phyloP scores from a whole-genome alignment of 192 early-diverging fungal genomes.

The Coemansia sp. region DNA sequence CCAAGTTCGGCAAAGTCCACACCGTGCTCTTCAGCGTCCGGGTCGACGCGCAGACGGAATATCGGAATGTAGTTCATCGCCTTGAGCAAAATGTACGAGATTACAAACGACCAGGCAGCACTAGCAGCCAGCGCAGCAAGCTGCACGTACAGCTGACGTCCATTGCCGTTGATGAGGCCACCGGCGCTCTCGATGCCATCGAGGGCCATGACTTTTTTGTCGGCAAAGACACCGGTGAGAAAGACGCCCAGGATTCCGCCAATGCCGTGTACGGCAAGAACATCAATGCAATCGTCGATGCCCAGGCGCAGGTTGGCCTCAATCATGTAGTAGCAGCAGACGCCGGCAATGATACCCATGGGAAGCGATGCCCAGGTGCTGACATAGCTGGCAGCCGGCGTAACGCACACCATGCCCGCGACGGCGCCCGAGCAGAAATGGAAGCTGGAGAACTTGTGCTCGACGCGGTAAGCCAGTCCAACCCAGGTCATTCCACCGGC shows the following conservation, averaged over 20 bases:
- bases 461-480: constrained; percentile 66
- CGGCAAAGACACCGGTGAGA: constrained; percentile 91
- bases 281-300: constrained; percentile 82
- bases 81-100: constrained; percentile 58
- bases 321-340: constrained; percentile 66
- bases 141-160: constrained; percentile 67
- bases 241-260: constrained; percentile 76
- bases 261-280: constrained; percentile 74
- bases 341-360: constrained; percentile 69
- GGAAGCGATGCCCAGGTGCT: constrained; percentile 69
- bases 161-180: constrained; percentile 70
- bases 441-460: constrained; percentile 74
- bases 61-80: constrained; percentile 59
- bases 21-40: constrained; percentile 56
- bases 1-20: constrained; percentile 56
- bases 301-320: constrained; percentile 64
- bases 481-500: constrained; percentile 72
- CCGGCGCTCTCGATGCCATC: constrained; percentile 57
- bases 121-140: constrained; percentile 64
- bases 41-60: constrained; percentile 56
- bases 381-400: constrained; percentile 80
- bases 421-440: constrained; percentile 89
- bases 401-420: constrained; percentile 85
- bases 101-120: constrained; percentile 62
- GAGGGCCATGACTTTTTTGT: constrained; percentile 67